Evolutionary conservation across 2,329 filamentous ascomycete genomes (phyloP), one percentile per base, ranked within the genome.

Genomic region (Diaporthe nobilis): DNA sequence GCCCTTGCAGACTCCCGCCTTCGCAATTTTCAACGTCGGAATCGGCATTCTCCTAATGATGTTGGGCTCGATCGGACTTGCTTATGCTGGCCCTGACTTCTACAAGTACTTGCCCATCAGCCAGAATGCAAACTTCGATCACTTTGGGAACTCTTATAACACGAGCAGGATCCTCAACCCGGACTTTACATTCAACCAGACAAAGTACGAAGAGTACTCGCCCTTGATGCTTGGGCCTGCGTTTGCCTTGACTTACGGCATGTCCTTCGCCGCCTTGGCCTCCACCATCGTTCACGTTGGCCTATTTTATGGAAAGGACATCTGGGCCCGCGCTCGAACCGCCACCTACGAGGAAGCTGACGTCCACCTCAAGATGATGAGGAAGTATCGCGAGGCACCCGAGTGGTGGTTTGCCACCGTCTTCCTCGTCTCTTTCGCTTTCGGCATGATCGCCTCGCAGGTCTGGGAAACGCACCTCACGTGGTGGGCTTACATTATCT

Each of bases 21-120:
- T 91, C 80, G 90, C 90, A 20, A 89, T 92, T 73, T 86, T 87
- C 72, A 93, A 93, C 79, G 90, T 90, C 28, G 90, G 89, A 2
- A 85, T 90, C 65, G 84, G 91, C 4, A 77, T 89, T 47, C 87
- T 88, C 80, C 83, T 92, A 67, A 81, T 85, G 79, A 83, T 90
- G 67, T 78, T 86, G 4, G 84, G 85, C 3, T 79, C 78, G 13
- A 75, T 85, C 2, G 85, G 82, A 5, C 79, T 91, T 8, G 86
- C 89, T 70, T 91, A 86, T 78, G 85, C 81, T 22, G 85, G 86
- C 5, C 78, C 85, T 4, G 89, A 86, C 79, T 89, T 86, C 77
- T 83, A 82, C 37, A 79, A 86, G 71, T 88, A 86, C 76, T 80
- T 88, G 3, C 86, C 87, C 1, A 88, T 90, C 53, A 88, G 85